phyloP scores from a whole-genome alignment of 2,329 filamentous ascomycete species.

The Diplodia intermedia region DNA sequence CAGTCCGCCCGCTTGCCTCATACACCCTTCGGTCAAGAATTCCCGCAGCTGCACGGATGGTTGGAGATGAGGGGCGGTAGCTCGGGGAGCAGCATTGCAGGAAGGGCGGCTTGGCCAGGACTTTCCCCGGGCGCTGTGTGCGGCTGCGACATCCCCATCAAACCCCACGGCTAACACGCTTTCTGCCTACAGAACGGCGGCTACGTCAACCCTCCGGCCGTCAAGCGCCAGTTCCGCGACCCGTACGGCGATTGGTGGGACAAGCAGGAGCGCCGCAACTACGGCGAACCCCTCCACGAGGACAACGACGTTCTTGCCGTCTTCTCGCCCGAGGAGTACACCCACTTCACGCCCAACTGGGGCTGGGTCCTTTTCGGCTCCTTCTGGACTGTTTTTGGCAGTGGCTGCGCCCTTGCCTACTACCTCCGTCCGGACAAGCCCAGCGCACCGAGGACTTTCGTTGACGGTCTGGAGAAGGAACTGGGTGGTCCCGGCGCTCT shows the following conservation, averaged over 20 bases:
- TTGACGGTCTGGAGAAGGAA: constrained; percentile 56
- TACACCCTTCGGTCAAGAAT: not conserved
- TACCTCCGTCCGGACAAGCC: constrained; percentile 56
- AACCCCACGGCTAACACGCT: constrained; percentile 8
- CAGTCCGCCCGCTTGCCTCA: constrained; percentile 43
- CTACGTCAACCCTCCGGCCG: constrained; percentile 76
- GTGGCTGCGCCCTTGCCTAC: constrained; percentile 49
- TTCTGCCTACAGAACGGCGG: constrained; percentile 71
- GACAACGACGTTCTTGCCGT: constrained; percentile 93
- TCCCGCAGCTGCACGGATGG: constrained; percentile 9
- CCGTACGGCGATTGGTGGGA: constrained; percentile 97
- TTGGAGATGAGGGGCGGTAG: not conserved
- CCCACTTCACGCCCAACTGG: constrained; percentile 76
- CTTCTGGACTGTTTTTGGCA: constrained; percentile 52
- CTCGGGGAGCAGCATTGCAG: constrained; percentile 2
- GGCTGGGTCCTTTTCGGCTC: constrained; percentile 65
- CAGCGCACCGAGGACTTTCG: constrained; percentile 54
- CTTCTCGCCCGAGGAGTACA: constrained; percentile 89
- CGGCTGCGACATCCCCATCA: not conserved
- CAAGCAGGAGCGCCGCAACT: constrained; percentile 95
- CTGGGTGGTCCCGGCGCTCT: constrained; percentile 55
- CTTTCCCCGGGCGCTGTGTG: constrained; percentile 3
- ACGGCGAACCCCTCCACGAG: constrained; percentile 94
- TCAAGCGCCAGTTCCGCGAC: constrained; percentile 92
- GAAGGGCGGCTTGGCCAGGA: constrained; percentile 2